phyloP scores from a whole-genome alignment of 352 stramenopile species.

The Pythium chondricola region DNA sequence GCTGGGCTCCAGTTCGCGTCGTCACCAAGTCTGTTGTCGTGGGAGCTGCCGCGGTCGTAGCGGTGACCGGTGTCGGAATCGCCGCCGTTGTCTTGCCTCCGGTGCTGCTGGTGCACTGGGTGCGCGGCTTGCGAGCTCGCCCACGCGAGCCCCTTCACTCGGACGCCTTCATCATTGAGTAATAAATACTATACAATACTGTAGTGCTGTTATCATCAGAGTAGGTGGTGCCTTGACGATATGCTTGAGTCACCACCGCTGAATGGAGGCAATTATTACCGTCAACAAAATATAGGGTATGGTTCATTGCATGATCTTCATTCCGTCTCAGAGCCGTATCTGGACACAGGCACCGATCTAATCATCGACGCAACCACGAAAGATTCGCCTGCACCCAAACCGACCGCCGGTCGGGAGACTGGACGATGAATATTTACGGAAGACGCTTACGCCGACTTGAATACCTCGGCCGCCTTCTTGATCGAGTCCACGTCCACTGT shows the following conservation, averaged over 20 bases:
- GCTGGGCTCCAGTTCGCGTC: slow-evolving; percentile 51
- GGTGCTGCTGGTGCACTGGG: slow-evolving; percentile 55
- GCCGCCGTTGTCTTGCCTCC: slow-evolving; percentile 64
- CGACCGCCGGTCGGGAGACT: background rate
- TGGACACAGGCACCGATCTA: background rate
- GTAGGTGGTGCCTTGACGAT: too few relatives aligned
- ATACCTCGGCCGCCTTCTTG: slow-evolving; percentile 74
- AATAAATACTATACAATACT: too few relatives aligned
- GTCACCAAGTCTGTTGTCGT: slow-evolving; percentile 68
- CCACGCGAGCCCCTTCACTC: slow-evolving; percentile 32
- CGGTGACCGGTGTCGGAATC: slow-evolving; percentile 48
- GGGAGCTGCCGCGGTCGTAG: slow-evolving; percentile 38
- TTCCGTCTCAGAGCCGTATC: slow-evolving; percentile 3
- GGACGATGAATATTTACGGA: slow-evolving; percentile 22
- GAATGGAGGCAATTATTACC: background rate
- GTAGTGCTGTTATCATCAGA: too few relatives aligned
- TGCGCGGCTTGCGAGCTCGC: slow-evolving; percentile 34
- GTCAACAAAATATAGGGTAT: too few relatives aligned
- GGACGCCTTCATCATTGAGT: slow-evolving; percentile 24
- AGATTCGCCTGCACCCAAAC: background rate
- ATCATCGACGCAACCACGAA: background rate
- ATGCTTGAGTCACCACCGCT: background rate
- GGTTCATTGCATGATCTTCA: slow-evolving; percentile 19
- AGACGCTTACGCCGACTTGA: slow-evolving; percentile 60
- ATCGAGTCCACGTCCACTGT: slow-evolving; percentile 73